Conservation (phyloP, 768 basidiomycete species). For the Boletales sp. region DNA sequence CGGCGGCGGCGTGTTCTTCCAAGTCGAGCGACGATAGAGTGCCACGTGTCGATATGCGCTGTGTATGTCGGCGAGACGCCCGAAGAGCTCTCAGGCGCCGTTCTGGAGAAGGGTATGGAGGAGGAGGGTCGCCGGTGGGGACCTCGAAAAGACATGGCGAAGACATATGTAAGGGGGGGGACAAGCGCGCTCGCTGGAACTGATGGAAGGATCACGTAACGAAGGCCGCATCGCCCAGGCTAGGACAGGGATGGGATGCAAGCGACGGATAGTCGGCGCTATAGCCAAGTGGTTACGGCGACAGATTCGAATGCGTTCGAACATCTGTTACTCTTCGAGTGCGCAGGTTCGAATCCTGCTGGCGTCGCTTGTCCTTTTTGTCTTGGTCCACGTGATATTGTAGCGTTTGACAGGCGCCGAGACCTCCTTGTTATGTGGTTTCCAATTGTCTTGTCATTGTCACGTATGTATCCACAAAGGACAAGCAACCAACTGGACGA, state of each 20-base stretch:
- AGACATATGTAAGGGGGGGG: too few relatives aligned
- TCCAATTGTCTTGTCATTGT: too few relatives aligned
- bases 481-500: too few relatives aligned
- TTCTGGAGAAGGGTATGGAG: slow-evolving; percentile 59
- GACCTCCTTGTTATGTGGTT: too few relatives aligned
- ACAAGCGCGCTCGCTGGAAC: too few relatives aligned
- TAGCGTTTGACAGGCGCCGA: too few relatives aligned
- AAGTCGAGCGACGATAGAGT: slow-evolving; percentile 34
- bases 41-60: slow-evolving; percentile 26
- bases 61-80: slow-evolving; percentile 26
- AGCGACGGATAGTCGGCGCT: slow-evolving; percentile 31
- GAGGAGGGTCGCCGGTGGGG: slow-evolving; percentile 53
- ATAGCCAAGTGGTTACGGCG: slow-evolving; percentile 81
- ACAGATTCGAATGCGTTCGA: slow-evolving; percentile 54
- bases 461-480: too few relatives aligned
- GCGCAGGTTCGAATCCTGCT: slow-evolving; percentile 70
- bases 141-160: slow-evolving; percentile 8
- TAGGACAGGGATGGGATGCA: too few relatives aligned
- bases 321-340: slow-evolving; percentile 62
- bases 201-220: too few relatives aligned
- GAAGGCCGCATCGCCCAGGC: too few relatives aligned
- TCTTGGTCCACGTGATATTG: not conserved
- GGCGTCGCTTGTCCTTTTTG: slow-evolving; percentile 42
- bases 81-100: slow-evolving; percentile 39
- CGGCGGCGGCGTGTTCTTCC: slow-evolving; percentile 26